Conservation (phyloP, 768 basidiomycete genomes). For the Chalciporus pseudorubinellus region DNA sequence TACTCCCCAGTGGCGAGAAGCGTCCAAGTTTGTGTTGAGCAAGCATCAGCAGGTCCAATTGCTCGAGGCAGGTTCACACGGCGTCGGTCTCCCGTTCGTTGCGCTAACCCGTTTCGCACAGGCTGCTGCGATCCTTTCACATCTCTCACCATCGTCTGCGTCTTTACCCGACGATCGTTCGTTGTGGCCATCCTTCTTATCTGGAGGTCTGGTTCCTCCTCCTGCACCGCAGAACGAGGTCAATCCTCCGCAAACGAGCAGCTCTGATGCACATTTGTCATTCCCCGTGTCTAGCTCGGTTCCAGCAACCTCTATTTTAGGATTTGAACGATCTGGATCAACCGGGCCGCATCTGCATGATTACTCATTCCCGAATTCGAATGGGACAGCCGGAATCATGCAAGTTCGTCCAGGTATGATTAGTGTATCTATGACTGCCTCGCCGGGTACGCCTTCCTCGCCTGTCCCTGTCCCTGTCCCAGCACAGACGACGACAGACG, state of each 20-base stretch:
- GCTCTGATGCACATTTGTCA: slow-evolving; percentile 13
- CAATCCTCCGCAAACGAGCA: slow-evolving; percentile 15
- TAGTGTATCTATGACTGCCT: slow-evolving; percentile 33
- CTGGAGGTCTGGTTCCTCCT: slow-evolving; percentile 63
- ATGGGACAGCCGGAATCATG: slow-evolving; percentile 42
- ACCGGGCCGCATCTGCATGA: slow-evolving; percentile 65
- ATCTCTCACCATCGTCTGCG: slow-evolving; percentile 64
- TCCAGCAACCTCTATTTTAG: slow-evolving; percentile 35
- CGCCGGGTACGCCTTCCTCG: background rate
- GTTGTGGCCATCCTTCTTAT: slow-evolving; percentile 84
- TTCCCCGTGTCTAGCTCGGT: slow-evolving; percentile 52
- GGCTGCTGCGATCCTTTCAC: slow-evolving; percentile 94
- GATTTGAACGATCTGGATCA: slow-evolving; percentile 29
- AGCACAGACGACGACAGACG: slow-evolving; percentile 23
- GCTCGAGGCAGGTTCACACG: slow-evolving; percentile 65
- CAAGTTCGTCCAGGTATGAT: slow-evolving; percentile 61
- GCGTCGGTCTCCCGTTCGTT: background rate
- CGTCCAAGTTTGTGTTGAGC: slow-evolving; percentile 83
- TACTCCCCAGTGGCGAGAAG: slow-evolving; percentile 93
- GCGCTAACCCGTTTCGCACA: slow-evolving; percentile 29
- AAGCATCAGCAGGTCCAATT: slow-evolving; percentile 98
- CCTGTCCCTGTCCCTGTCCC: slow-evolving; percentile 30
- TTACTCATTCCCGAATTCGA: slow-evolving; percentile 48
- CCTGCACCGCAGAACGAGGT: slow-evolving; percentile 30
- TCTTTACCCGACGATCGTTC: slow-evolving; percentile 93